These are phyloP conservation scores for Lumnitzera littorea DNA, from an alignment of 345 rosid genomes.

Conservation along the genomic window DNA sequence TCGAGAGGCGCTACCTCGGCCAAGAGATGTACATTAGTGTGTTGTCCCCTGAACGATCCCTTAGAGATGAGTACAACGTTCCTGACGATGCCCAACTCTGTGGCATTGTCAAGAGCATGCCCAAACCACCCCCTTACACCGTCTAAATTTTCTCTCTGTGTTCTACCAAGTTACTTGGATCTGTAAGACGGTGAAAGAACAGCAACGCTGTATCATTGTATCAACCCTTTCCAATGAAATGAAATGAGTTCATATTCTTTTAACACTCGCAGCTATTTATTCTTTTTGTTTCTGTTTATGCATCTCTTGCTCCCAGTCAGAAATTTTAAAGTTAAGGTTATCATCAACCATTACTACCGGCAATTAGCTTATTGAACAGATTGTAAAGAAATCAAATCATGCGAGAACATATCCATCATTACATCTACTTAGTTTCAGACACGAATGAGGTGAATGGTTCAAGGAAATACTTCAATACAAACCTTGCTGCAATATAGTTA, in stretches of 20 bases:
- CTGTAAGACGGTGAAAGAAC: not conserved
- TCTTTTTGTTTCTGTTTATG: too few relatives aligned
- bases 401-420: too few relatives aligned
- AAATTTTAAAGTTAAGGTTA: too few relatives aligned
- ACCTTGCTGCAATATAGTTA: too few relatives aligned
- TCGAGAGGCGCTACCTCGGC: conserved; percentile 18
- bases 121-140: conserved; percentile 18
- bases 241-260: not conserved
- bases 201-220: not conserved
- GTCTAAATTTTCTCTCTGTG: conserved; percentile 1
- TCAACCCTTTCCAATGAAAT: not conserved
- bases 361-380: too few relatives aligned
- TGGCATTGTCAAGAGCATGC: conserved; percentile 6
- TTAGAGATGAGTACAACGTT: conserved; percentile 19
- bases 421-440: too few relatives aligned
- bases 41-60: conserved; percentile 15
- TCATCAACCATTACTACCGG: too few relatives aligned
- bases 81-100: conserved; percentile 14
- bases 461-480: too few relatives aligned
- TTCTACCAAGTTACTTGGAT: not conserved
- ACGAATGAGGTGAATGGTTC: too few relatives aligned
- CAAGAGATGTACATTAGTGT: conserved; percentile 17
- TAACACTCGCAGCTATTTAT: not conserved
- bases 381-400: too few relatives aligned
- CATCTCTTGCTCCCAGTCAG: too few relatives aligned